Percentiles rank a stretch among this genome's conserved stretches.
Conservation (phyloP, 768 basidiomycete species). For the Macrolepiota albuminosa region DNA sequence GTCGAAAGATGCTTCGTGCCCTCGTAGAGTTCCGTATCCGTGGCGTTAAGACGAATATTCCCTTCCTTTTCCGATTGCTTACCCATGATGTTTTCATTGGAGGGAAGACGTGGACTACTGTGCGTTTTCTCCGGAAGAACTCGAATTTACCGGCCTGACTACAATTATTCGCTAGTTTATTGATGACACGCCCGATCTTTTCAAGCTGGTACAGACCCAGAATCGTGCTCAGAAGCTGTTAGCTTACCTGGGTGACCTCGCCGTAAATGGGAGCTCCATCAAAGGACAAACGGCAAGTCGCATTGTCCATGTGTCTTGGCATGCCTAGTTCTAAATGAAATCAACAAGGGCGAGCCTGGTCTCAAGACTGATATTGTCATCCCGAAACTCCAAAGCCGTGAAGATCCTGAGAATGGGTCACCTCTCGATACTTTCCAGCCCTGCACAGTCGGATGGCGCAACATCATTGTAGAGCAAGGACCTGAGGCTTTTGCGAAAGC, state of each 20-base stretch:
- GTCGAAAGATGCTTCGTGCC: slow-evolving; percentile 98
- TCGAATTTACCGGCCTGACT: neutral
- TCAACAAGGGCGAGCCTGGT: slow-evolving; percentile 78
- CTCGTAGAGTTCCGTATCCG: slow-evolving; percentile 99
- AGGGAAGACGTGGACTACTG: slow-evolving; percentile 97
- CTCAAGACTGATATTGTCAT: slow-evolving; percentile 84
- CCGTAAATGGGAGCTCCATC: slow-evolving; percentile 97
- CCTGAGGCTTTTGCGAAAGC: slow-evolving; percentile 99
- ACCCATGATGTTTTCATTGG: slow-evolving; percentile 95
- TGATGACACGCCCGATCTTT: slow-evolving; percentile 98
- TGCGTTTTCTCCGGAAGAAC: slow-evolving; percentile 3
- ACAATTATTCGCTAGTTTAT: slow-evolving; percentile 64
- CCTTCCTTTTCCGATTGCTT: slow-evolving; percentile 96
- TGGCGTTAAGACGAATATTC: slow-evolving; percentile 99
- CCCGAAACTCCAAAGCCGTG: slow-evolving; percentile 74
- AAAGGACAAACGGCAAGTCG: slow-evolving; percentile 74
- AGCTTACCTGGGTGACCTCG: slow-evolving; percentile 94
- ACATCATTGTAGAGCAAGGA: slow-evolving; percentile 96
- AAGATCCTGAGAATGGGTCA: slow-evolving; percentile 63
- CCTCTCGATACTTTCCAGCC: slow-evolving; percentile 78
- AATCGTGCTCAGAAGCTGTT: slow-evolving; percentile 98
- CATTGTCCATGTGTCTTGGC: neutral
- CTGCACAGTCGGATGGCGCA: slow-evolving; percentile 91
- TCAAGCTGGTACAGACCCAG: slow-evolving; percentile 96
- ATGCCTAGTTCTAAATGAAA: neutral